Conservation (phyloP, 1,139 yeast genomes). For the Blastobotrys aristatus region DNA sequence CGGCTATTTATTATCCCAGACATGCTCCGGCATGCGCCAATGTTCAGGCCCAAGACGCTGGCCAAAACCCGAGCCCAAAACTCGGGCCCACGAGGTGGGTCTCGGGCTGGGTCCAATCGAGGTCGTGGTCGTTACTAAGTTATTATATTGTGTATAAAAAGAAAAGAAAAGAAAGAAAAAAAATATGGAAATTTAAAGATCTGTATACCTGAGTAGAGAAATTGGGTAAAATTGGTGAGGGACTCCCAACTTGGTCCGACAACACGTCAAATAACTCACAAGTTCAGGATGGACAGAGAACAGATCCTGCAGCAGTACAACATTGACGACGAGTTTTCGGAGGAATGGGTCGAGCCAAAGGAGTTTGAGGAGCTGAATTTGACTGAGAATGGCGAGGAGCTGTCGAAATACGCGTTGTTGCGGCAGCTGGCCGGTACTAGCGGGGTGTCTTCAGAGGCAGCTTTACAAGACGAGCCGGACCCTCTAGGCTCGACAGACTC, state of each 20-base stretch:
- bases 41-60: constrained; percentile 50
- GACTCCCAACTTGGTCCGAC: too few species aligned
- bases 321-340: constrained; percentile 28
- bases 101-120: constrained; percentile 14
- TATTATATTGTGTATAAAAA: too few species aligned
- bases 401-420: constrained; percentile 26
- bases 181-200: neutral
- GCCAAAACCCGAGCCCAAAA: constrained; percentile 28
- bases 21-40: constrained; percentile 73
- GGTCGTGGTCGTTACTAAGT: neutral
- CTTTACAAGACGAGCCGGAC: constrained; percentile 35
- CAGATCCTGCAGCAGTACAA: constrained; percentile 24
- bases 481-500: constrained; percentile 36
- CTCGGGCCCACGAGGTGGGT: constrained; percentile 18
- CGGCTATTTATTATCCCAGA: constrained; percentile 85
- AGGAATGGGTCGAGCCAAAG: constrained; percentile 18
- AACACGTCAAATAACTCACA: too few species aligned
- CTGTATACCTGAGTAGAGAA: neutral
- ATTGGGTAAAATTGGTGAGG: too few species aligned
- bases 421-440: constrained; percentile 24
- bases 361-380: constrained; percentile 18
- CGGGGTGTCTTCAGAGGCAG: constrained; percentile 19
- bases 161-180: constrained; percentile 7
- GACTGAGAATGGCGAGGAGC: constrained; percentile 16
- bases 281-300: constrained; percentile 12